Evolutionary conservation across 176 grass and related monocot species (phyloP).

Genomic region (Hordeum marinum): DNA sequence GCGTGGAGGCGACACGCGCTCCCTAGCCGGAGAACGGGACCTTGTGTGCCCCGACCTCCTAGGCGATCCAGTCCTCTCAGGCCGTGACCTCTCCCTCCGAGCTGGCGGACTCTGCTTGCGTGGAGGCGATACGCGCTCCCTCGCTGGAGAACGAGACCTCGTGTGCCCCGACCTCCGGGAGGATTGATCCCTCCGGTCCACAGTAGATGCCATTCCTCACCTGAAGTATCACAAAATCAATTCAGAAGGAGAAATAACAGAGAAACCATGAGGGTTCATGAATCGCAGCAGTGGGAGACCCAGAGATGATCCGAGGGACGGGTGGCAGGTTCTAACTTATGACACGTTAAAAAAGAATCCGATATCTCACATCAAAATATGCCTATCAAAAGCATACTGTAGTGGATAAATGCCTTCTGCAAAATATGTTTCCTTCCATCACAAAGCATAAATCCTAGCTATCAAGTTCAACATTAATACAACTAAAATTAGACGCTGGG

Average conservation of each 20-base stretch:
- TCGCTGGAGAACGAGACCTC: slow-evolving; percentile 49
- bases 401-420: background rate
- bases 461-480: background rate
- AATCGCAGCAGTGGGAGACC: background rate
- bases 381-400: background rate
- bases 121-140: slow-evolving; percentile 39
- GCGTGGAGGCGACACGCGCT: slow-evolving; percentile 32
- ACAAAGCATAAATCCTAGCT: background rate
- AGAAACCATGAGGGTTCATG: background rate
- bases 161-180: slow-evolving; percentile 20
- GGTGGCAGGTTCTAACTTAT: background rate
- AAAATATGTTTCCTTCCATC: background rate
- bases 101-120: slow-evolving; percentile 30
- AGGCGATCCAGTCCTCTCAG: slow-evolving; percentile 25
- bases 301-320: background rate
- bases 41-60: slow-evolving; percentile 16
- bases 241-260: background rate
- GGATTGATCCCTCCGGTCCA: slow-evolving; percentile 52
- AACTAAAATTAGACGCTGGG: background rate
- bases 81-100: slow-evolving; percentile 56
- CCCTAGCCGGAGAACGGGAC: slow-evolving; percentile 53
- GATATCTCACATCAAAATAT: too few species aligned
- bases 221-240: slow-evolving; percentile 10
- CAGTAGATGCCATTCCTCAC: slow-evolving; percentile 58
- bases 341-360: too few species aligned